phyloP scores from a whole-genome alignment of 495 filamentous ascomycete genomes.

The Monascus purpureus region DNA sequence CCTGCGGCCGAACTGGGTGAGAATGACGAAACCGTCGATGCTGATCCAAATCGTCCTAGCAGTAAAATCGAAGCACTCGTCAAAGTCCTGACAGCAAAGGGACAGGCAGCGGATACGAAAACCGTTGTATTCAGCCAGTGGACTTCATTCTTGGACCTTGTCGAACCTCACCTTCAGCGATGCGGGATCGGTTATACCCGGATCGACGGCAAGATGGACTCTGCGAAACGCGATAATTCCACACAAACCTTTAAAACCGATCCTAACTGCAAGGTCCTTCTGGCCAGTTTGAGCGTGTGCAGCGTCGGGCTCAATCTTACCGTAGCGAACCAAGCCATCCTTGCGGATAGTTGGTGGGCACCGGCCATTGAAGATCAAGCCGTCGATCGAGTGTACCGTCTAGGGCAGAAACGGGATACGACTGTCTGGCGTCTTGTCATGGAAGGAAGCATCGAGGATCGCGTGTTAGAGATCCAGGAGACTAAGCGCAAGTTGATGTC shows the following conservation, averaged over 20 bases:
- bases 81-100: conserved; percentile 60
- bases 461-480: conserved; percentile 66
- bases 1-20: conserved; percentile 45
- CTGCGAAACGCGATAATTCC: conserved; percentile 51
- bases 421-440: conserved; percentile 75
- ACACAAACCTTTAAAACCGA: conserved; percentile 53
- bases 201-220: conserved; percentile 73
- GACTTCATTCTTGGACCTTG: conserved; percentile 76
- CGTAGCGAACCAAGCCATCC: conserved; percentile 73
- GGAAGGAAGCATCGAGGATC: conserved; percentile 75
- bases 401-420: conserved; percentile 68
- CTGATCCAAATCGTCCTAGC: conserved; percentile 52
- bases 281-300: conserved; percentile 71
- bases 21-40: conserved; percentile 24
- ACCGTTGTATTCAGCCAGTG: conserved; percentile 88
- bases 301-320: conserved; percentile 84
- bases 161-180: conserved; percentile 54
- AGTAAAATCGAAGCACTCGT: conserved; percentile 78
- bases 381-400: conserved; percentile 75
- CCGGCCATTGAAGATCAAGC: conserved; percentile 91
- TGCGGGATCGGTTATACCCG: conserved; percentile 52
- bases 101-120: conserved; percentile 56
- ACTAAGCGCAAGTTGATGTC: conserved; percentile 69
- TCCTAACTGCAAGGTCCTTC: conserved; percentile 58
- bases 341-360: conserved; percentile 85